phyloP scores from a whole-genome alignment of 148 eudicot genomes.

The Rhododendron kiyosumense region DNA sequence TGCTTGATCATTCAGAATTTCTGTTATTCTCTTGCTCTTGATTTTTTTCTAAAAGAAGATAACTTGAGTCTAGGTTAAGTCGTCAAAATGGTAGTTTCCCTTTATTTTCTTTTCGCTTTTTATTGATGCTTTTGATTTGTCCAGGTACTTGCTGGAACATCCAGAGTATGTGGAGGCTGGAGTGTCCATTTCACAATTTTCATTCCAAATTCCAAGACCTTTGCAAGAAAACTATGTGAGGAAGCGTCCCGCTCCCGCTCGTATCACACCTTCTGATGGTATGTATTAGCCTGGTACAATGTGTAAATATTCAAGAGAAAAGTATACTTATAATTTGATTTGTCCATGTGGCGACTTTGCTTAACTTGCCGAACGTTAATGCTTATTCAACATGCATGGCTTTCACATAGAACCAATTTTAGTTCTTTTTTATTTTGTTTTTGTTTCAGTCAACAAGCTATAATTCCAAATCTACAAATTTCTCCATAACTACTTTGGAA shows the following conservation, averaged over 20 bases:
- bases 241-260: conserved; percentile 51
- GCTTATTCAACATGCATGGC: not conserved
- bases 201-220: conserved; percentile 86
- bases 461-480: not conserved
- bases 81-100: not conserved
- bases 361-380: not conserved
- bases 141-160: conserved; percentile 72
- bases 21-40: not conserved
- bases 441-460: not conserved
- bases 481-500: not conserved
- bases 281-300: not conserved
- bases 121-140: conserved; percentile 10
- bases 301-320: not conserved
- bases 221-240: conserved; percentile 83
- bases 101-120: not conserved
- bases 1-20: not conserved
- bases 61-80: not conserved
- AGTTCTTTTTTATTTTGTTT: not conserved
- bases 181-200: conserved; percentile 61
- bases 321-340: not conserved
- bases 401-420: not conserved
- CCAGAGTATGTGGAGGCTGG: conserved; percentile 59
- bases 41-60: not conserved
- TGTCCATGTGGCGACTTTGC: not conserved
- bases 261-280: conserved; percentile 40